These are phyloP conservation scores for Aspergillus sclerotioniger DNA, from an alignment of 495 filamentous ascomycete species.

Conservation along the genomic window DNA sequence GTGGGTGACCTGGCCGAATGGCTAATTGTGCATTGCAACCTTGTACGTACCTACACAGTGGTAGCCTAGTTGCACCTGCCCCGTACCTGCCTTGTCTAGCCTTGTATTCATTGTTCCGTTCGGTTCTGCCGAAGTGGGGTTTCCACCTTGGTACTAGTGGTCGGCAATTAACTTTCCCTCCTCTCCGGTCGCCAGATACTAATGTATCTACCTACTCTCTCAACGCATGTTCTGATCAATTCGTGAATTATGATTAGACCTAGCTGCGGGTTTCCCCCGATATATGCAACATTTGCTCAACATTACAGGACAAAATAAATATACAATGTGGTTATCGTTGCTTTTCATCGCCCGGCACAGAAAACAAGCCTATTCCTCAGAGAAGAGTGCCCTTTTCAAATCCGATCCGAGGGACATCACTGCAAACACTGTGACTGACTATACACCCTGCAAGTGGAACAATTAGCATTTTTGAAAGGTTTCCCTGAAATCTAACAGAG, in stretches of 20 bases:
- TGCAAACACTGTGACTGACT: background rate
- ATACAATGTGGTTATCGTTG: background rate
- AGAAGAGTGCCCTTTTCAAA: background rate
- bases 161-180: no score
- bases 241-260: slow-evolving; percentile 4
- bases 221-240: background rate
- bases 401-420: background rate
- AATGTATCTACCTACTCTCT: no score
- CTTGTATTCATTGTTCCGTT: no score
- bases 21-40: background rate
- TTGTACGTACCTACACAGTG: background rate
- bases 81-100: no score
- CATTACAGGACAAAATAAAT: background rate
- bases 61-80: no score
- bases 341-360: background rate
- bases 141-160: no score
- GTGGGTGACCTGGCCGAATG: background rate
- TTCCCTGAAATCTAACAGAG: background rate
- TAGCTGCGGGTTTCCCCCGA: background rate
- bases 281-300: slow-evolving; percentile 1
- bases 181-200: no score
- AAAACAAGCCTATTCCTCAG: background rate
- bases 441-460: background rate
- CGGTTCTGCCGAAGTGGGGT: no score
- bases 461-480: background rate